These are phyloP conservation scores for Diaporthe batatas DNA, from an alignment of 2,329 filamentous ascomycete genomes.

Conservation along the genomic window DNA sequence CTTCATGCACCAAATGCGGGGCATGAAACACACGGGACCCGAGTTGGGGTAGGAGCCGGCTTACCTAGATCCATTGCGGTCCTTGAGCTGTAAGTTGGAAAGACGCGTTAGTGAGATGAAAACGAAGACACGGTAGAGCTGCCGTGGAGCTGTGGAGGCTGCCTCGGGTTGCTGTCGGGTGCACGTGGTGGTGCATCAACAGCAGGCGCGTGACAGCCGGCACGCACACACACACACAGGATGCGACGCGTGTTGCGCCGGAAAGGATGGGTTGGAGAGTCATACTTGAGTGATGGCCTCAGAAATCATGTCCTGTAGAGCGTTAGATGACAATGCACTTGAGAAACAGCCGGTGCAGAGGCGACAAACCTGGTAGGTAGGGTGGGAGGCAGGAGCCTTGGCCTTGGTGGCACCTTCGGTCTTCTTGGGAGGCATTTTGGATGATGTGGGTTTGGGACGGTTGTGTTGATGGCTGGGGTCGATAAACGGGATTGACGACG, in stretches of 20 bases:
- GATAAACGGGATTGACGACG: constrained; percentile 40
- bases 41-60: constrained; percentile 37
- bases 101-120: constrained; percentile 56
- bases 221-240: constrained; percentile 7
- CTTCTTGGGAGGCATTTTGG: constrained; percentile 73
- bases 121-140: background rate
- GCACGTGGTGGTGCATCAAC: constrained; percentile 7
- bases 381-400: constrained; percentile 62
- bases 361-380: constrained; percentile 70
- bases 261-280: constrained; percentile 51
- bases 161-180: constrained; percentile 1
- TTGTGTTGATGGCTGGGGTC: constrained; percentile 40
- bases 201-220: constrained; percentile 25
- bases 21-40: constrained; percentile 41
- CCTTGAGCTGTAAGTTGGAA: constrained; percentile 66
- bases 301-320: constrained; percentile 70
- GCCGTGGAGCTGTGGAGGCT: constrained; percentile 23
- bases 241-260: constrained; percentile 53
- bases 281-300: constrained; percentile 73
- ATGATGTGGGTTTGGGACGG: constrained; percentile 43
- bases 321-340: constrained; percentile 52
- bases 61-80: constrained; percentile 71
- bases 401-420: constrained; percentile 62
- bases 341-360: constrained; percentile 40
- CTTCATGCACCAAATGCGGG: constrained; percentile 42